A percentile compares a stretch with the other conserved stretches of the same genome.
Evolutionary conservation across 257 asterid species (phyloP).

Genomic region (Solanum clarkiae): DNA sequence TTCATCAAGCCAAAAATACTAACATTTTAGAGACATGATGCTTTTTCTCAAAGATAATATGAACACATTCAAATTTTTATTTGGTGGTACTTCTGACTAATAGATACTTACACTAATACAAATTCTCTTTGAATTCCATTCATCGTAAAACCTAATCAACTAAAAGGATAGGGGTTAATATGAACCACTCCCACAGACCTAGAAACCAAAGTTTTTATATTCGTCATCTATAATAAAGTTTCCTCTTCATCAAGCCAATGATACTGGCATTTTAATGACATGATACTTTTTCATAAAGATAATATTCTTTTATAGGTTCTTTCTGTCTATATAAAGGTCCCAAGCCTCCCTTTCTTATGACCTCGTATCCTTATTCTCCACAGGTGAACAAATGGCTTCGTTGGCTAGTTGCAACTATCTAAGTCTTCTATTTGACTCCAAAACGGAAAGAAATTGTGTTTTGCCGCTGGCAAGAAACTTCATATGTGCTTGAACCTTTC

Average conservation of each 20-base stretch:
- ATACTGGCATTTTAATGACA: background rate
- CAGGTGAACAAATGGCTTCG: background rate
- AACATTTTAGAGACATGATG: background rate
- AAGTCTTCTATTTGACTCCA: background rate
- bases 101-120: background rate
- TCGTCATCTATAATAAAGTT: background rate
- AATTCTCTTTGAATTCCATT: background rate
- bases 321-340: background rate
- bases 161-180: background rate
- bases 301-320: background rate
- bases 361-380: background rate
- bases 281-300: background rate
- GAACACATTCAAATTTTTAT: background rate
- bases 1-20: background rate
- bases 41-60: background rate
- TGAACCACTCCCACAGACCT: background rate
- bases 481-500: background rate
- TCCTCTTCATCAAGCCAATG: background rate
- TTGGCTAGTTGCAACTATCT: background rate
- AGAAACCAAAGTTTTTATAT: background rate
- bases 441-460: too few relatives aligned
- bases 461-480: background rate
- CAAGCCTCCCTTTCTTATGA: background rate
- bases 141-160: background rate
- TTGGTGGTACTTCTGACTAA: background rate